Evolutionary conservation across 1,139 yeast genomes (phyloP).

Genomic region (Geotrichum aggregatum): DNA sequence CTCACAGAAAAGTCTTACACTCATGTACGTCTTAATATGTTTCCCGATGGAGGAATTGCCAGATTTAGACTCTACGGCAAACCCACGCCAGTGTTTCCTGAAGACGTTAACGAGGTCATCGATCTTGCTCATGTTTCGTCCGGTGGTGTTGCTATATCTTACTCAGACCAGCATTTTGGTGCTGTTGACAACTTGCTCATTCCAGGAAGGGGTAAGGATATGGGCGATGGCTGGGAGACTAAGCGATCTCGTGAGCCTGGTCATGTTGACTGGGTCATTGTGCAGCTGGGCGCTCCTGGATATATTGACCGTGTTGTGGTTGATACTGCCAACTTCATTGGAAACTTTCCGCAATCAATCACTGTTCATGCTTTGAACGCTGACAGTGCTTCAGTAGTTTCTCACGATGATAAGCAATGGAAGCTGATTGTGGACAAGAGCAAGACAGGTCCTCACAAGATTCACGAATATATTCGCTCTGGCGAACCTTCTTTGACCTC

Average conservation of each 20-base stretch:
- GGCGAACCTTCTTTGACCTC: slow-evolving; percentile 27
- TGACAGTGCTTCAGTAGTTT: slow-evolving; percentile 38
- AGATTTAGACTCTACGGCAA: slow-evolving; percentile 83
- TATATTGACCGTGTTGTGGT: slow-evolving; percentile 55
- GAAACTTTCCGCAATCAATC: slow-evolving; percentile 83
- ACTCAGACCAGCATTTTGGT: slow-evolving; percentile 91
- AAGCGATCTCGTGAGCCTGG: slow-evolving; percentile 75
- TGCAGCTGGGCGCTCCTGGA: slow-evolving; percentile 65
- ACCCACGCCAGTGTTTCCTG: slow-evolving; percentile 63
- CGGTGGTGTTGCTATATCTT: slow-evolving; percentile 82
- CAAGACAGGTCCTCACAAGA: slow-evolving; percentile 75
- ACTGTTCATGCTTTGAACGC: slow-evolving; percentile 46
- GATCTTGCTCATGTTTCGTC: slow-evolving; percentile 79
- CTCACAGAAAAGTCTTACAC: slow-evolving; percentile 62
- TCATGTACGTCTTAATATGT: slow-evolving; percentile 81
- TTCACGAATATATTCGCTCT: slow-evolving; percentile 51
- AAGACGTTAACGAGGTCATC: slow-evolving; percentile 44
- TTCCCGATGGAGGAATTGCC: slow-evolving; percentile 97
- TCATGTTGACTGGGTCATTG: slow-evolving; percentile 86
- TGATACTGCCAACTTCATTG: slow-evolving; percentile 91
- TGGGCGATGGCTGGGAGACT: slow-evolving; percentile 99
- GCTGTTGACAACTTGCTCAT: slow-evolving; percentile 79
- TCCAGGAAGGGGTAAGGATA: slow-evolving; percentile 92
- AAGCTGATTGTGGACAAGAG: slow-evolving; percentile 57
- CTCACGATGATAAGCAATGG: slow-evolving; percentile 53